Percentiles rank a stretch among this genome's conserved stretches.
These are phyloP conservation scores for Lagenidium sp. DNA, from an alignment of 352 stramenopile genomes.

Conservation along the genomic window DNA sequence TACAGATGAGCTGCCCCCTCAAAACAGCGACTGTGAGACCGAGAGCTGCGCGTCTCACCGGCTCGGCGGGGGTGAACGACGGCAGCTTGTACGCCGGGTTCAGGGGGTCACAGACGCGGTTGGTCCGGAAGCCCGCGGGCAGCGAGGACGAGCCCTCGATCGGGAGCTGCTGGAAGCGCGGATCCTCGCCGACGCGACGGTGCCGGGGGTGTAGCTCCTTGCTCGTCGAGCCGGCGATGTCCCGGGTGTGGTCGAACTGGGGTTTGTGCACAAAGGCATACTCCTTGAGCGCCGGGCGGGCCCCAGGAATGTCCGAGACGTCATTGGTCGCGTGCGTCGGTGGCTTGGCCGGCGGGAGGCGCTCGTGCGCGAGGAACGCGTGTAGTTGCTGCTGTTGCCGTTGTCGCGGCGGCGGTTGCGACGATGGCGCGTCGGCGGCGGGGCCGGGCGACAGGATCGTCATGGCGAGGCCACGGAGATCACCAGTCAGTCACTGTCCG, in stretches of 20 bases:
- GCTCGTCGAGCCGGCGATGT: conserved; percentile 51
- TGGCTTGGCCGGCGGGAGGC: conserved; percentile 12
- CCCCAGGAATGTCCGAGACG: conserved; percentile 49
- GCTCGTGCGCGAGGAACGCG: conserved; percentile 35
- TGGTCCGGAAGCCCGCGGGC: conserved; percentile 46
- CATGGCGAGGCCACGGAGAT: no score
- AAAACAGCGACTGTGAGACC: no score
- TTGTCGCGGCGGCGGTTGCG: no score
- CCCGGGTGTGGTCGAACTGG: conserved; percentile 49
- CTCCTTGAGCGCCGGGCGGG: conserved; percentile 41
- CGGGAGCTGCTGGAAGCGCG: conserved; percentile 59
- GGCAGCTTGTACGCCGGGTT: conserved; percentile 51
- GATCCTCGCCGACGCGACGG: conserved; percentile 33
- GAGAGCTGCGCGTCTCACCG: no score
- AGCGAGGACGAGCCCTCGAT: conserved; percentile 47
- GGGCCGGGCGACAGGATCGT: no score
- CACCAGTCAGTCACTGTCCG: no score
- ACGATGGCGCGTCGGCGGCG: no score
- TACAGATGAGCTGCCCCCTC: neutral
- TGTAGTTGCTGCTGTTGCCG: conserved; percentile 29
- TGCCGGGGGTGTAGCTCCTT: conserved; percentile 48
- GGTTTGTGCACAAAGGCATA: conserved; percentile 58
- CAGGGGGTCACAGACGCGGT: conserved; percentile 56
- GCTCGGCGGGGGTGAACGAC: conserved; percentile 29
- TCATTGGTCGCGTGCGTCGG: conserved; percentile 50